Conservation (phyloP, 805 yeast species). For the Debaryomyces tyrocola region DNA sequence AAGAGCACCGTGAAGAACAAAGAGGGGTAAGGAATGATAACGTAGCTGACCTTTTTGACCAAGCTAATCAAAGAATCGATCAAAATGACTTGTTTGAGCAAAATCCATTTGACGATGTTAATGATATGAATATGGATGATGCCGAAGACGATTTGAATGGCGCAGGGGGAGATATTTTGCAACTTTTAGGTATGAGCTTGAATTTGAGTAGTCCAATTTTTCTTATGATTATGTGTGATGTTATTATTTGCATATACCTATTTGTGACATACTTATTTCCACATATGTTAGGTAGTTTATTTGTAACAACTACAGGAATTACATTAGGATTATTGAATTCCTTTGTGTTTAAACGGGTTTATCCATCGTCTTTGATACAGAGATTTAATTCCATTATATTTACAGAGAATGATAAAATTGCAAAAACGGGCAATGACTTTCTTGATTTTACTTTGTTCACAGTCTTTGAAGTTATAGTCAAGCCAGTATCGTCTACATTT, state of each 20-base stretch:
- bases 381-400: not conserved
- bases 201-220: conserved; percentile 36
- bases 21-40: not conserved
- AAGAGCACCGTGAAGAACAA: not conserved
- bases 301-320: conserved; percentile 14
- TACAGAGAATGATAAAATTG: not conserved
- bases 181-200: conserved; percentile 34
- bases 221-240: conserved; percentile 31
- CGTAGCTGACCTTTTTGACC: not conserved
- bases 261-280: conserved; percentile 49
- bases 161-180: conserved; percentile 29
- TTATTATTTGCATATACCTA: conserved; percentile 35
- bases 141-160: conserved; percentile 13
- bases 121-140: conserved; percentile 12
- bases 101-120: conserved; percentile 5
- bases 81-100: conserved; percentile 2
- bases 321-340: conserved; percentile 1
- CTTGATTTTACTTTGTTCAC: conserved; percentile 11
- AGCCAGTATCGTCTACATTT: conserved; percentile 18
- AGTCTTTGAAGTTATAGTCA: conserved; percentile 12
- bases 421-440: conserved; percentile 10
- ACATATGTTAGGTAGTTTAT: conserved; percentile 41
- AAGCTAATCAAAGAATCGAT: not conserved
- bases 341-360: not conserved
- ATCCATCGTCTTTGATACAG: not conserved